phyloP scores from a whole-genome alignment of 257 asterid genomes.

The Solanum chiquidenum region DNA sequence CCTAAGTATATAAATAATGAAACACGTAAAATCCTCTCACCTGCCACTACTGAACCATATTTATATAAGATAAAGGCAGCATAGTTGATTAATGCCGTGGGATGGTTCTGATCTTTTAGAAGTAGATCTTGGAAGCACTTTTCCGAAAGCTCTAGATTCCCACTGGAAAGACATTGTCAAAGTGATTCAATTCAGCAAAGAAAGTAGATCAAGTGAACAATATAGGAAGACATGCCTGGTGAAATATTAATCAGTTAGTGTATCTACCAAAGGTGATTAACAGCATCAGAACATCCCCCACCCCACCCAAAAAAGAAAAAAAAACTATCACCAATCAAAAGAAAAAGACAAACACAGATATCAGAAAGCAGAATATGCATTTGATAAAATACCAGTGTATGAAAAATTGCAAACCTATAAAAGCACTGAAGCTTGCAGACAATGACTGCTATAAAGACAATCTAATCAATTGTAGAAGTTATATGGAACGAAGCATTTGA shows the following conservation, averaged over 20 bases:
- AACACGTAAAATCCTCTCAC: conserved; percentile 18
- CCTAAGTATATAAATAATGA: neutral
- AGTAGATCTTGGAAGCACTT: conserved; percentile 74
- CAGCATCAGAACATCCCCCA: neutral
- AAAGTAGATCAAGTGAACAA: neutral
- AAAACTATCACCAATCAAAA: neutral
- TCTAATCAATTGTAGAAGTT: neutral
- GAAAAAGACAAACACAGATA: neutral
- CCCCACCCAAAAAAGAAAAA: neutral
- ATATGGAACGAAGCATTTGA: neutral
- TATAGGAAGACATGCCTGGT: neutral
- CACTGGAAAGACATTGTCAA: conserved; percentile 38
- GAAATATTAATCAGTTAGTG: neutral
- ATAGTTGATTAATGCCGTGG: conserved; percentile 81
- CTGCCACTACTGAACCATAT: conserved; percentile 73
- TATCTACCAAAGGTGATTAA: neutral
- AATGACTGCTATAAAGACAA: neutral
- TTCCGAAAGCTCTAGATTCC: conserved; percentile 70
- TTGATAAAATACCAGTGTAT: neutral
- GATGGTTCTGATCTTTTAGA: conserved; percentile 88
- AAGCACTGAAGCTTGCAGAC: neutral
- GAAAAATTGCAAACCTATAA: neutral
- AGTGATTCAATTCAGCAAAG: conserved; percentile 7
- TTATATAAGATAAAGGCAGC: conserved; percentile 73
- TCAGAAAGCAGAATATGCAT: neutral